Conservation (phyloP, 2,329 filamentous ascomycete species). For the Drechslerella stenobrocha region DNA sequence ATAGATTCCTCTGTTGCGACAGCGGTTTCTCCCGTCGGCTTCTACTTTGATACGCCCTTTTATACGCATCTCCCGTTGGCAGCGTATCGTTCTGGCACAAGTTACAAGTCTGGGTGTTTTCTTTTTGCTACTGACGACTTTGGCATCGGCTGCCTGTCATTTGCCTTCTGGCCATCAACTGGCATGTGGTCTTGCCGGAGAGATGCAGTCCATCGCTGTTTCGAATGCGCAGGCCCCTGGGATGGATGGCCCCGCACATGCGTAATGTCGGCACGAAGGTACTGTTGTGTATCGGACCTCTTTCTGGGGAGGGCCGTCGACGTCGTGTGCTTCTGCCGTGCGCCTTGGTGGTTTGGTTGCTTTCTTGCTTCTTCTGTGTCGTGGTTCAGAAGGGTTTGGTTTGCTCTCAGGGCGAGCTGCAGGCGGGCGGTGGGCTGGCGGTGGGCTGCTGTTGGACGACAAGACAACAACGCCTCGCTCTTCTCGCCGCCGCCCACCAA, state of each 20-base stretch:
- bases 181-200: no score
- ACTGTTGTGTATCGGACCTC: slow-evolving; percentile 1
- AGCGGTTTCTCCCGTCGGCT: slow-evolving; percentile 43
- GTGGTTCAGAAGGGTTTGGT: neutral
- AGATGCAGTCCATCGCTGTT: neutral
- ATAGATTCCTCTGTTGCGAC: slow-evolving; percentile 12
- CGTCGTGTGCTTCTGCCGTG: neutral
- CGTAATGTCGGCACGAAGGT: neutral
- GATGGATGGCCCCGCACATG: neutral
- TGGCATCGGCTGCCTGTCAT: neutral
- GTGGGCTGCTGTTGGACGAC: slow-evolving; percentile 34
- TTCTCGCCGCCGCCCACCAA: neutral
- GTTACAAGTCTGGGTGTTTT: neutral
- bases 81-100: slow-evolving; percentile 13
- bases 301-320: neutral
- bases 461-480: slow-evolving; percentile 31
- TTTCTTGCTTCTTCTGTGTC: neutral
- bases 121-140: slow-evolving; percentile 5
- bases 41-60: slow-evolving; percentile 49
- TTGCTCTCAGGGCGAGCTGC: neutral
- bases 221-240: neutral
- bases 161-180: neutral
- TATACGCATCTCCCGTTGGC: slow-evolving; percentile 27
- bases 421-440: neutral
- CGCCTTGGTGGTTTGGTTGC: neutral